Evolutionary conservation across 2,329 filamentous ascomycete species (phyloP).

Genomic region (Ascochyta lentis): DNA sequence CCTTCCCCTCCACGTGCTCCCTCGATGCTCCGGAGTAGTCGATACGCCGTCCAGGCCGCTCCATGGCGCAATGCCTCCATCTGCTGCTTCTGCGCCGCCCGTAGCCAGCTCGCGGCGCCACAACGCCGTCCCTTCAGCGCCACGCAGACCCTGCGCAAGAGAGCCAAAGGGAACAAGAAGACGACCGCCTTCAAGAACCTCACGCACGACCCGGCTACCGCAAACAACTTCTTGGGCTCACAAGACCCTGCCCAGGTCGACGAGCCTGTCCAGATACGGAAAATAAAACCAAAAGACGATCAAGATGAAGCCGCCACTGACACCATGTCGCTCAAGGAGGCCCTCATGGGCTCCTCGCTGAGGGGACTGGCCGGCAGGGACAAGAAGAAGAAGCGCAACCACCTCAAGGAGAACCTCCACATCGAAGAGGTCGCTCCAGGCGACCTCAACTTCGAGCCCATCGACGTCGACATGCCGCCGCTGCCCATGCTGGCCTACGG

Average conservation of each 20-base stretch:
- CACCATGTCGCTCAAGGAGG: constrained; percentile 32
- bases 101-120: constrained; percentile 7
- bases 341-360: constrained; percentile 21
- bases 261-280: not conserved
- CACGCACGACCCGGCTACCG: not conserved
- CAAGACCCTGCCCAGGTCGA: not conserved
- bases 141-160: constrained; percentile 13
- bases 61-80: constrained; percentile 23
- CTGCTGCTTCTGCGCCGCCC: constrained; percentile 32
- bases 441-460: constrained; percentile 45
- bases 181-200: not conserved
- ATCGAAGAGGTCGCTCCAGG: constrained; percentile 35
- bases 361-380: constrained; percentile 6
- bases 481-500: constrained; percentile 74
- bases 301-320: not conserved
- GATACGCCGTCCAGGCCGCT: constrained; percentile 24
- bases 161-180: constrained; percentile 8
- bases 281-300: not conserved
- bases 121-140: constrained; percentile 27
- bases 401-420: constrained; percentile 22
- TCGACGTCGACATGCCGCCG: constrained; percentile 56
- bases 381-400: constrained; percentile 8
- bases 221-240: not conserved
- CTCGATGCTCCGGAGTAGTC: constrained; percentile 37
- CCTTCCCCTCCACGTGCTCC: not conserved